Conservation (phyloP, 2,329 filamentous ascomycete genomes). For the Penicillium rolfsii region DNA sequence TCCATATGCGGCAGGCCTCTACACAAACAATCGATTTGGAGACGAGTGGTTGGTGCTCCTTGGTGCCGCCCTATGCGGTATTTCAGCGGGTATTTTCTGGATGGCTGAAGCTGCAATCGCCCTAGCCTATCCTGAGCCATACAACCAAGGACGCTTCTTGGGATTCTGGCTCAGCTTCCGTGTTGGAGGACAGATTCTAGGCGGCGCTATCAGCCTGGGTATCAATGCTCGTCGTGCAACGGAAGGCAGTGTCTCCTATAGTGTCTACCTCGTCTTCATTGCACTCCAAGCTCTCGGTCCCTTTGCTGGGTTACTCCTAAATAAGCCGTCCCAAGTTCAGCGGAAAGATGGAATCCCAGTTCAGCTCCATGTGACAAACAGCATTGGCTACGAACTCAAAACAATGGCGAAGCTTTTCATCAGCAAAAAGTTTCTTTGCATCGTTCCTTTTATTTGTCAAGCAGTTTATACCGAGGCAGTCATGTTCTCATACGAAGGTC, state of each 20-base stretch:
- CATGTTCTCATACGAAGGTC: constrained; percentile 68
- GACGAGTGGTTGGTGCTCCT: constrained; percentile 70
- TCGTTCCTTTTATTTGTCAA: constrained; percentile 70
- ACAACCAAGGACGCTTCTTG: constrained; percentile 66
- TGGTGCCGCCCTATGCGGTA: constrained; percentile 69
- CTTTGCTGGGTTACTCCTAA: constrained; percentile 66
- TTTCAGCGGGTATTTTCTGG: constrained; percentile 75
- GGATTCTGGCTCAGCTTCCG: constrained; percentile 69
- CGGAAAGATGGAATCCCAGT: constrained; percentile 67
- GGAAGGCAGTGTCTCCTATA: constrained; percentile 69
- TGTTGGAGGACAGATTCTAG: constrained; percentile 68
- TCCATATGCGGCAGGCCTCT: constrained; percentile 71
- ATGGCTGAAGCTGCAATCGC: constrained; percentile 75
- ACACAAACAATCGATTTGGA: constrained; percentile 72
- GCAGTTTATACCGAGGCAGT: constrained; percentile 73
- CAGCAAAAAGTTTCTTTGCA: constrained; percentile 63
- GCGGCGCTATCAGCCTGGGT: constrained; percentile 71
- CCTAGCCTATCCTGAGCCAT: constrained; percentile 71
- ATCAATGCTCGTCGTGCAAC: constrained; percentile 62
- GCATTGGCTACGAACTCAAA: constrained; percentile 63
- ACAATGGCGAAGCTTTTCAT: constrained; percentile 63
- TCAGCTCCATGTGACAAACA: constrained; percentile 59
- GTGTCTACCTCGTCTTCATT: constrained; percentile 71
- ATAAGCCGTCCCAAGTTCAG: constrained; percentile 63
- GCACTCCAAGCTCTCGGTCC: constrained; percentile 68